Evolutionary conservation across 192 early-diverging fungal species (phyloP).

Genomic region (Umbelopsis isabellina): DNA sequence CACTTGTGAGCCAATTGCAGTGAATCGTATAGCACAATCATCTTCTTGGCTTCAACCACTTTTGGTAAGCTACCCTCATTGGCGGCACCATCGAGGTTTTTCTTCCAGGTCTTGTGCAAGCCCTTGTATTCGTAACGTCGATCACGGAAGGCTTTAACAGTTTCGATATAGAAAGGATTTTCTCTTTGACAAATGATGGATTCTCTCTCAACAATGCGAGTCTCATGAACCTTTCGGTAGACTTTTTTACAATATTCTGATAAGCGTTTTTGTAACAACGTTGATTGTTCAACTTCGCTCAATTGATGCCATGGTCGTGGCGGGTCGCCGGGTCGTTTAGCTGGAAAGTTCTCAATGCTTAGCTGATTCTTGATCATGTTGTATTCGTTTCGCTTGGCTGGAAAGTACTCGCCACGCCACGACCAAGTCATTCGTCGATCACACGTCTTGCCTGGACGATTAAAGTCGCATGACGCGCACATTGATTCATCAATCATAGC

Average conservation of each 20-base stretch:
- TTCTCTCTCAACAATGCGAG: conserved; percentile 80
- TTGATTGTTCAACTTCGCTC: conserved; percentile 65
- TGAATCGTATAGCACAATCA: conserved; percentile 96
- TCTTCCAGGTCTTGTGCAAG: conserved; percentile 90
- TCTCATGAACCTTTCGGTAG: conserved; percentile 83
- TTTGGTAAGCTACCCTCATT: conserved; percentile 64
- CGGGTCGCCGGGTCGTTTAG: conserved; percentile 55
- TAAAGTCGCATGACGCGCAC: conserved; percentile 94
- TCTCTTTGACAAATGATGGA: conserved; percentile 96
- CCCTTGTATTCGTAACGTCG: conserved; percentile 98
- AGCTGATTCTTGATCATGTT: conserved; percentile 91
- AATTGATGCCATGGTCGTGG: conserved; percentile 71
- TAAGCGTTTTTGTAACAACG: conserved; percentile 77
- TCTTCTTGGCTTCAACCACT: conserved; percentile 84
- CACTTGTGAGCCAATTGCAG: conserved; percentile 98
- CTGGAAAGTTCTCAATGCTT: conserved; percentile 79
- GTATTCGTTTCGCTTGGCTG: conserved; percentile 86
- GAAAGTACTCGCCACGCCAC: conserved; percentile 97
- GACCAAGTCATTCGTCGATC: conserved; percentile 96
- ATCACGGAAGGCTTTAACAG: conserved; percentile 95
- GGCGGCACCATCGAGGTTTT: conserved; percentile 73
- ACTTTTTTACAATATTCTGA: conserved; percentile 88
- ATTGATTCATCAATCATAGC: conserved; percentile 88
- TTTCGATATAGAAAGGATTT: conserved; percentile 98
- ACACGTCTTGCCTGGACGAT: conserved; percentile 83